Base-by-base conservation (phyloP, 2,329 filamentous ascomycete genomes). In the Hypoxylon sp. region DNA sequence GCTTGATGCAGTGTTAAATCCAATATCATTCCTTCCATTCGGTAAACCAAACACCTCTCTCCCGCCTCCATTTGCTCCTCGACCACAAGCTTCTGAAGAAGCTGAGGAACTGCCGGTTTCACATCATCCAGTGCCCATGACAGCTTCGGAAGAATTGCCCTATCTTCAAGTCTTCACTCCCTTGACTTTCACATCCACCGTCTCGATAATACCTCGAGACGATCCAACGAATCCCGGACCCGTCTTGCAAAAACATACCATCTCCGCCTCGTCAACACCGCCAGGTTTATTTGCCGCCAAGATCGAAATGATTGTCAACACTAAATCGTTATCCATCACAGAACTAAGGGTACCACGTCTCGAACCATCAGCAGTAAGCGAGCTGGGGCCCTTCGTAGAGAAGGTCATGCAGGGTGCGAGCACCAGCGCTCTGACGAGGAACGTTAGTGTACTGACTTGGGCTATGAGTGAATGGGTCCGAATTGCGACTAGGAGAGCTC, bases 101-200 rank as follows among this genome's bases (percentile, higher is more conserved):
- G 75, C 82, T 3, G 74, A 81, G 2, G 75, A 81, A 4, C 78
- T 82, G 1, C 77, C 86, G 0, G 81, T 85, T 6, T 92, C 91
- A 1, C 92, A 95, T 74, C 86, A 88, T 57, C 93, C 91, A 0
- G 75, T 89, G 1, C 84, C 84, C 0, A 84, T 94, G 80, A 84
- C 87, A 0, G 84, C 91, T 1, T 82, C 85, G 0, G 88, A 94
- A 66, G 88, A 91, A 55, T 80, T 92, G 2, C 89, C 91, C 0
- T 94, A 91, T 71, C 83, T 95, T 0, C 87, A 91, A 50, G 84
- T 91, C 7, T 94, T 96, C 73, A 92, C 89, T 0, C 88, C 91
- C 0, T 84, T 96, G 13, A 83, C 82, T 0, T 89, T 92, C 64
- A 84, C 84, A 0, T 90, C 89, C 0, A 84, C 80, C 0, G 81